Conservation (phyloP, 2,329 filamentous ascomycete species). For the Stylonectria norvegica region DNA sequence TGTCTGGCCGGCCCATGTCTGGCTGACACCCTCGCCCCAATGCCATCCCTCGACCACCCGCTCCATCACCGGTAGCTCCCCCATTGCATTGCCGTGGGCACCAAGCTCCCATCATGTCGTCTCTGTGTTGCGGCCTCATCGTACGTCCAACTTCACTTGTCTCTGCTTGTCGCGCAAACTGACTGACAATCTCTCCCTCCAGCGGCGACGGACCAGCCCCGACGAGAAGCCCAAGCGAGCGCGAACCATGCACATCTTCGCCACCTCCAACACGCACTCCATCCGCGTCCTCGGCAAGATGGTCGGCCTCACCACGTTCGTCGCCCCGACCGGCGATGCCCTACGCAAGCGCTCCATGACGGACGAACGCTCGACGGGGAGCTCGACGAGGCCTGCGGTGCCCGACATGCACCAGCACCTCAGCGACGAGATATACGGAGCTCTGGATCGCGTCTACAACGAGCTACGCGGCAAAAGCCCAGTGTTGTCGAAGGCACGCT, state of each 20-base stretch:
- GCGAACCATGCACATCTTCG: slow-evolving; percentile 40
- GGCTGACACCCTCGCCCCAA: slow-evolving; percentile 8
- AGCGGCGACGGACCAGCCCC: slow-evolving; percentile 13
- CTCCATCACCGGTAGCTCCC: slow-evolving; percentile 15
- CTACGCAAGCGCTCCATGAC: slow-evolving; percentile 13
- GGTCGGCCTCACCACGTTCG: slow-evolving; percentile 32
- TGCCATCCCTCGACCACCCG: slow-evolving; percentile 18
- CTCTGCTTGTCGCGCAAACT: slow-evolving; percentile 2
- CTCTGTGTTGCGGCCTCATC: slow-evolving; percentile 21
- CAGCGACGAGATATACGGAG: slow-evolving; percentile 46
- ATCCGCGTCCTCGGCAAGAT: slow-evolving; percentile 30
- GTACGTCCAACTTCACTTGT: slow-evolving; percentile 10
- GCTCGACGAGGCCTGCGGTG: slow-evolving; percentile 13
- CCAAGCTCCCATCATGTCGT: slow-evolving; percentile 15
- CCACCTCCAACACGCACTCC: slow-evolving; percentile 32
- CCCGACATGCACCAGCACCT: slow-evolving; percentile 42
- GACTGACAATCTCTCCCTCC: slow-evolving; percentile 5
- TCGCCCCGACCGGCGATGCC: slow-evolving; percentile 27
- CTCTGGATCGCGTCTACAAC: slow-evolving; percentile 48
- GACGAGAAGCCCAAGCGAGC: slow-evolving; percentile 28
- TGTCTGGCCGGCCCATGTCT: no score
- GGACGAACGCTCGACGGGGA: slow-evolving; percentile 26
- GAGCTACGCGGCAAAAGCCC: slow-evolving; percentile 36
- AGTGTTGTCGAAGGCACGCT: slow-evolving; percentile 33
- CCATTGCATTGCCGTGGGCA: slow-evolving; percentile 9